Conservation (phyloP, 108 stramenopile genomes). For the Discostella pseudostelligera region DNA sequence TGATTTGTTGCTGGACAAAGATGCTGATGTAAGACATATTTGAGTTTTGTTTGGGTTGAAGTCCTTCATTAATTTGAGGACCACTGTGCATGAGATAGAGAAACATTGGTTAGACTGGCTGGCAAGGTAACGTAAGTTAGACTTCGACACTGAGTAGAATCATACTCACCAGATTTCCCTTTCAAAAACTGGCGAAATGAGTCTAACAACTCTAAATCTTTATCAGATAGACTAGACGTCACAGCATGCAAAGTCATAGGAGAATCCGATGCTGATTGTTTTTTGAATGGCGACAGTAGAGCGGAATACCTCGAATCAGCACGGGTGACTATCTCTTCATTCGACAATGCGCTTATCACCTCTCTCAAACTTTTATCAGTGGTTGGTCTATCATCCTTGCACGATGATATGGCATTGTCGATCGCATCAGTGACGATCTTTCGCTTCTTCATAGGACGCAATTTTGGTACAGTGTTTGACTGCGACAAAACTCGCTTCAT, state of each 20-base stretch:
- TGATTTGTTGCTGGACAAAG: constrained; percentile 8
- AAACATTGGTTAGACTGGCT: background rate
- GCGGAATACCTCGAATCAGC: constrained; percentile 40
- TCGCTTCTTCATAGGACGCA: constrained; percentile 16
- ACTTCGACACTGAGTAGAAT: background rate
- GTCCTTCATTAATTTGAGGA: constrained; percentile 53
- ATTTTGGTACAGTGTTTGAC: constrained; percentile 19
- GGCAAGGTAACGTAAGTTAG: background rate
- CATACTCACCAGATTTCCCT: constrained; percentile 42
- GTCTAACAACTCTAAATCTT: constrained; percentile 49
- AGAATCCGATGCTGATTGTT: background rate
- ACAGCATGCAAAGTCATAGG: constrained; percentile 36
- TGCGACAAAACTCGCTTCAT: constrained; percentile 42
- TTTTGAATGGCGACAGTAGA: constrained; percentile 23
- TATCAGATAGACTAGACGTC: constrained; percentile 57
- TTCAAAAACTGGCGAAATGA: constrained; percentile 43
- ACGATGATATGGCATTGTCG: background rate
- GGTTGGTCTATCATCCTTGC: background rate
- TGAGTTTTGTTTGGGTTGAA: constrained; percentile 63
- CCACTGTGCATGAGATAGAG: constrained; percentile 31
- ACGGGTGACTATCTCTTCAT: constrained; percentile 26
- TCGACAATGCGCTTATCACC: constrained; percentile 15
- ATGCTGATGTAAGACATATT: constrained; percentile 53
- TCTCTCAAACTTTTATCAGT: constrained; percentile 10
- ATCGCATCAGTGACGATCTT: constrained; percentile 2